Evolutionary conservation across 768 basidiomycete genomes (phyloP), one percentile per base, ranked within the genome.

Genomic region (Mycena pura): DNA sequence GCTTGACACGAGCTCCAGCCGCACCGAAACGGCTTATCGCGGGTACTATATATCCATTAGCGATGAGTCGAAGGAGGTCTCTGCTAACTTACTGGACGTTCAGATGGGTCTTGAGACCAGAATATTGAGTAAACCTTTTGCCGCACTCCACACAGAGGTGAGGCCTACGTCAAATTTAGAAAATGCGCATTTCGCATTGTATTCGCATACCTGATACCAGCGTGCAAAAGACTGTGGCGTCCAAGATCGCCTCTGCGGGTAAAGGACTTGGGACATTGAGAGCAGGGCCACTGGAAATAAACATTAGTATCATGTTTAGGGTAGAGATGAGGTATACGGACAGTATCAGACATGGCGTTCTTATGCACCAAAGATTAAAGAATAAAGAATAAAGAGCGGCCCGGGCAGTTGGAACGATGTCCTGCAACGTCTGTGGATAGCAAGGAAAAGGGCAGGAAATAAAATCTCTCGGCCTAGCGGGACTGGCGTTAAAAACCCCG

Each of bases 51-150:
- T 38, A 46, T 36, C 32, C 31, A 8, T 53, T 11, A 50, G 66
- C 27, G 57, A 49, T 25, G 10, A 21, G 47, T 27, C 21, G 21
- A n/a, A 29, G 4, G 59, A 14, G 24, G 13, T 41, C 13, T n/a
- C 17, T 17, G 6, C 5, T 19, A 52, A 72, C 88, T 60, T 73
- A 92, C 91, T 92, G 91, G 19, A 77, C 77, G 59, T 91, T 92
- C 51, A 63, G 56, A 62, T 92, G 91, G 2, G 85, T 88, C 63
- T 84, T 85, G 51, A 91, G 75, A 2, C 83, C 86, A 3, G 85
- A 84, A 40, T 67, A 72, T 71, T 91, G 90, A 9, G 83, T 72
- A 68, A 92, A 92, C 1, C 67, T 65, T 68, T 83, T 88, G 5
- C 72, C 72, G 66, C 90, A 92, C 6, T 71, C 68, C 38, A 69